Percentiles rank a stretch among this genome's conserved stretches.
These are phyloP conservation scores for Colletotrichum sp. DNA, from an alignment of 2,329 filamentous ascomycete genomes.

Conservation along the genomic window DNA sequence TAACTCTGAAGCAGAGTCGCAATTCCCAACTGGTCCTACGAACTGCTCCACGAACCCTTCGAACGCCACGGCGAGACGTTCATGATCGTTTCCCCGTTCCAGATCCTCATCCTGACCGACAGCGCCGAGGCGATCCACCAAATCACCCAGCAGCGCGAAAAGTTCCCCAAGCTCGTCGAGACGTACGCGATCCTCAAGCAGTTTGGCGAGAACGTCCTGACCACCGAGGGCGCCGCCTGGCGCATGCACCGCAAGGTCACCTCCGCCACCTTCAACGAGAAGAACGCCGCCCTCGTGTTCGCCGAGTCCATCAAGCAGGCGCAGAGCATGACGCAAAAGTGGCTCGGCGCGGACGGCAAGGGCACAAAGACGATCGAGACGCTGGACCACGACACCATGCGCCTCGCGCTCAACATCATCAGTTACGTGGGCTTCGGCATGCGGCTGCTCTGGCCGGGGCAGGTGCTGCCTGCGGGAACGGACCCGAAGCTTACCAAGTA, in stretches of 20 bases:
- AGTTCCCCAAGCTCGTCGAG: conserved; percentile 72
- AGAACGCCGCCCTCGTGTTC: conserved; percentile 72
- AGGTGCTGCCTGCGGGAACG: conserved; percentile 49
- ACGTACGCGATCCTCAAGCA: conserved; percentile 58
- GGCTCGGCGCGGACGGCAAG: conserved; percentile 49
- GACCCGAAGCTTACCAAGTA: conserved; percentile 55
- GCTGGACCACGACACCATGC: conserved; percentile 70
- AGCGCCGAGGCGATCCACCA: conserved; percentile 71
- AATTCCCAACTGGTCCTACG: conserved; percentile 65
- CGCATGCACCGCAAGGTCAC: conserved; percentile 75
- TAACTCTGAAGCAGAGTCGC: conserved; percentile 48
- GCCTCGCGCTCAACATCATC: conserved; percentile 60
- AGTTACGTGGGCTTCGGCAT: conserved; percentile 76
- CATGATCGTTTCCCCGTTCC: conserved; percentile 64
- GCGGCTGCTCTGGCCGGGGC: conserved; percentile 65
- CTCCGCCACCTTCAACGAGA: conserved; percentile 77
- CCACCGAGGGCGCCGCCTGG: conserved; percentile 73
- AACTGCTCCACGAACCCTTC: conserved; percentile 62
- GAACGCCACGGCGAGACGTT: conserved; percentile 67
- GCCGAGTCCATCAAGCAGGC: conserved; percentile 66
- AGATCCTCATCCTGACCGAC: conserved; percentile 59
- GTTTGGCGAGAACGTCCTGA: conserved; percentile 76
- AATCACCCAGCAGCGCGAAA: conserved; percentile 69
- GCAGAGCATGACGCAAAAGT: conserved; percentile 62
- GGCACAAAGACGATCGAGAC: conserved; percentile 53